Conservation (phyloP, 345 rosid genomes). For the Microcos paniculata region DNA sequence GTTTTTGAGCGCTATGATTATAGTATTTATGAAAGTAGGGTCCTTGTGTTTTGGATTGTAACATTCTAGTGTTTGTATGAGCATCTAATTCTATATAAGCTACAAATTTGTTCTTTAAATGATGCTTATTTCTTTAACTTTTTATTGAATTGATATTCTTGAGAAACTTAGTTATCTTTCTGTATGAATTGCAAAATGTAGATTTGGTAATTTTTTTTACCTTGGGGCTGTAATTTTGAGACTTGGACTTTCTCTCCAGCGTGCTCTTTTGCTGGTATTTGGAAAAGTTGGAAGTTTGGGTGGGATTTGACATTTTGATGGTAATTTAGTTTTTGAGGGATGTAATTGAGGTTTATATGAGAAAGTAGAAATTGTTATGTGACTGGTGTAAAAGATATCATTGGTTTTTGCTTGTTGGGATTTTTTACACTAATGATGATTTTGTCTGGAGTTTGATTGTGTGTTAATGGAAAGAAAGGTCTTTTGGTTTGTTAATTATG, state of each 20-base stretch:
- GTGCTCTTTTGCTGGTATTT: neutral
- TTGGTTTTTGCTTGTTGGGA: too few species aligned
- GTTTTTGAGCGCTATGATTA: neutral
- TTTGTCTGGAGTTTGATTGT: too few species aligned
- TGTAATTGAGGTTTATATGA: neutral
- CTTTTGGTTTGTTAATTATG: too few species aligned
- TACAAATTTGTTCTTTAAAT: neutral
- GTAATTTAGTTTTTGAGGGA: neutral
- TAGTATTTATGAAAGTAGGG: neutral
- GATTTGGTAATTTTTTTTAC: neutral
- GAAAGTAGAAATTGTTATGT: slow-evolving; percentile 1
- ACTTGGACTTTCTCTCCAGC: neutral
- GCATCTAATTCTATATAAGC: neutral
- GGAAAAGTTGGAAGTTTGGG: neutral
- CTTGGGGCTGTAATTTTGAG: neutral
- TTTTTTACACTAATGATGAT: too few species aligned
- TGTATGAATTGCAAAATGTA: neutral
- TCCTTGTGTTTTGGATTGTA: neutral
- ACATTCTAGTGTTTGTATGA: neutral
- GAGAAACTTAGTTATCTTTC: neutral
- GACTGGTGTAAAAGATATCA: neutral
- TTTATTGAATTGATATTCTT: neutral
- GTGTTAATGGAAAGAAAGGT: too few species aligned
- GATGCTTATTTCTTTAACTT: neutral
- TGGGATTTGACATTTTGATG: neutral